These are phyloP conservation scores for Inga leiocalycina DNA, from an alignment of 306 rosid genomes.

Conservation along the genomic window DNA sequence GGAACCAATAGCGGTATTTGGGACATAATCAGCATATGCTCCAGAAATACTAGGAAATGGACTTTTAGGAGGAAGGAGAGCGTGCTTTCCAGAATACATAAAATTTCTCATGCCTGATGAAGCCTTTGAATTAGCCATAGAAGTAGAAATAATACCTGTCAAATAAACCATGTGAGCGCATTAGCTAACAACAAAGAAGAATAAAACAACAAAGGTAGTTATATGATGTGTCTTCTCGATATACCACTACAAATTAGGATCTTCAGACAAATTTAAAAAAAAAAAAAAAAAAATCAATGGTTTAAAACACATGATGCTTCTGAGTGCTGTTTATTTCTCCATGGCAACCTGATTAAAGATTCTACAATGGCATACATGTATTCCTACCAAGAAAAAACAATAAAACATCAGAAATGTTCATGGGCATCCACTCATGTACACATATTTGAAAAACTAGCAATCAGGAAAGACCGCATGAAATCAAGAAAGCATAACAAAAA, in stretches of 20 bases:
- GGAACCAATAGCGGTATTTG: conserved; percentile 58
- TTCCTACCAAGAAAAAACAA: background rate
- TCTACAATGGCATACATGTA: background rate
- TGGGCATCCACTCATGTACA: conserved; percentile 8
- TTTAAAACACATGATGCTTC: conserved; percentile 20
- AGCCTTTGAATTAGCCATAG: conserved; percentile 89
- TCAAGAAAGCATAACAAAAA: conserved; percentile 13
- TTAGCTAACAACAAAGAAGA: conserved; percentile 22
- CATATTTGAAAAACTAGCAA: background rate
- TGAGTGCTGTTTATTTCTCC: background rate
- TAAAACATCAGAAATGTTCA: conserved; percentile 11
- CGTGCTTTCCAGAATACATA: conserved; percentile 83
- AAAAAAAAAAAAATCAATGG: conserved; percentile 22
- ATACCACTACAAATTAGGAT: background rate
- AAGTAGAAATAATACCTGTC: conserved; percentile 49
- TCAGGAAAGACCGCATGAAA: background rate
- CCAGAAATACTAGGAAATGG: conserved; percentile 91
- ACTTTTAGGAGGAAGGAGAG: conserved; percentile 95
- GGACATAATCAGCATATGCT: conserved; percentile 74
- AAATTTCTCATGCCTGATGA: conserved; percentile 74
- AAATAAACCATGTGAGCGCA: conserved; percentile 20
- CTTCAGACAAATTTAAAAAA: background rate
- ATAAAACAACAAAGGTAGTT: conserved; percentile 7
- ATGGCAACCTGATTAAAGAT: background rate
- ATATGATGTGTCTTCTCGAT: background rate